These are phyloP conservation scores for Vaccinium myrtillus DNA, from an alignment of 148 eudicot genomes.

Conservation along the genomic window DNA sequence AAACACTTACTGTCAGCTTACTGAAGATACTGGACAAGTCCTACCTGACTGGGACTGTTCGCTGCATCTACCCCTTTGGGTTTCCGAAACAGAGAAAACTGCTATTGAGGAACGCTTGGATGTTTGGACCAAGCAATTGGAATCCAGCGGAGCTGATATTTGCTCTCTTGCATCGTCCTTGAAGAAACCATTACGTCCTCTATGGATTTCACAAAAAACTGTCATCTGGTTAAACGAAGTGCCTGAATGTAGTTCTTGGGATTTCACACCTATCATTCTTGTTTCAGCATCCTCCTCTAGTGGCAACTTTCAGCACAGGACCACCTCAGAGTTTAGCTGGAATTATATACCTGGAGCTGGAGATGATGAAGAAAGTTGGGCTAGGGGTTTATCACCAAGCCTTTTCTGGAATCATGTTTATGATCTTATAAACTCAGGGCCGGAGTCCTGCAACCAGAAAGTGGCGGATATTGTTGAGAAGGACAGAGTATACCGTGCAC, in stretches of 20 bases:
- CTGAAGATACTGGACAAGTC: conserved; percentile 21
- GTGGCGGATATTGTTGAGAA: conserved; percentile 84
- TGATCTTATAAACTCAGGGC: conserved; percentile 73
- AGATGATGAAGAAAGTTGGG: conserved; percentile 99
- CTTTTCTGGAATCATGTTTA: conserved; percentile 85
- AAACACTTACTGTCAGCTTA: conserved; percentile 15
- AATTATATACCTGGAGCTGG: conserved; percentile 96
- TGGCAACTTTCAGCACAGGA: conserved; percentile 48
- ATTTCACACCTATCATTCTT: conserved; percentile 86
- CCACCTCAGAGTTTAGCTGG: conserved; percentile 89
- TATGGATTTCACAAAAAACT: conserved; percentile 88
- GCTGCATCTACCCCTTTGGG: conserved; percentile 93
- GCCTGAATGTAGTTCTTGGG: conserved; percentile 89
- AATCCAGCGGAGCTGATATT: conserved; percentile 91
- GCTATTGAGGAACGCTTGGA: conserved; percentile 68
- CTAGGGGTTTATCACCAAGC: conserved; percentile 73
- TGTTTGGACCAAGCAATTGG: conserved; percentile 57
- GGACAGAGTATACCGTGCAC: conserved; percentile 75
- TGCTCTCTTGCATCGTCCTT: conserved; percentile 54
- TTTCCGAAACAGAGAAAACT: conserved; percentile 64
- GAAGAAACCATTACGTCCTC: conserved; percentile 82
- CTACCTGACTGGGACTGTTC: conserved; percentile 70
- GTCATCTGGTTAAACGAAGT: conserved; percentile 97
- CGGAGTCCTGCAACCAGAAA: conserved; percentile 79
- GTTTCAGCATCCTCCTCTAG: conserved; percentile 73